phyloP scores from a whole-genome alignment of 768 basidiomycete species.

The Phaeotremella skinneri region DNA sequence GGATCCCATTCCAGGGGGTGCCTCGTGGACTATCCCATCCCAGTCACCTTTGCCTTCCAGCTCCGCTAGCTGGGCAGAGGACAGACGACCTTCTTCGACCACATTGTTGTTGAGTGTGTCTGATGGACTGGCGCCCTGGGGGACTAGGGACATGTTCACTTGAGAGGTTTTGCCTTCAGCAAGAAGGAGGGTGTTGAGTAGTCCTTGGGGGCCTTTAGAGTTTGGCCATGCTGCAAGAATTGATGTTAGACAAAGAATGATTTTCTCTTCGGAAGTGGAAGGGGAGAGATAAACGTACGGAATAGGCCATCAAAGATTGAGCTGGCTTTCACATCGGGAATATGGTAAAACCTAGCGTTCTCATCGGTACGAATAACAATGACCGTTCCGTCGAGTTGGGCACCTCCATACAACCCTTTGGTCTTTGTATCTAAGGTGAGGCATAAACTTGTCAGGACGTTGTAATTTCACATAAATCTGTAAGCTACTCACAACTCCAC shows the following conservation, averaged over 20 bases:
- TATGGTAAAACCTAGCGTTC: background rate
- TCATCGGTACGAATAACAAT: slow-evolving; percentile 1
- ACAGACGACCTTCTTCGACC: slow-evolving; percentile 2
- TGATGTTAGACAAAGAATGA: no score
- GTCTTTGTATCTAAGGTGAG: background rate
- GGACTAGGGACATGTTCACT: slow-evolving; percentile 1
- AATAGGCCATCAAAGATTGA: background rate
- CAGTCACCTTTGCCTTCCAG: background rate
- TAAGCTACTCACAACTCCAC: slow-evolving; percentile 5
- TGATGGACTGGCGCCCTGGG: background rate
- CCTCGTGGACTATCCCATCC: background rate
- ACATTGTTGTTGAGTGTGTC: background rate
- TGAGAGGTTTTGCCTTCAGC: slow-evolving; percentile 1
- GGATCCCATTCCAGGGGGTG: slow-evolving; percentile 1
- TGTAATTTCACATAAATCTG: background rate
- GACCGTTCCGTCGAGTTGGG: background rate
- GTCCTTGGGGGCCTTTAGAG: background rate
- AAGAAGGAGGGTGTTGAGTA: background rate
- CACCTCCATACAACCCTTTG: background rate
- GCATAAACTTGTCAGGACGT: background rate
- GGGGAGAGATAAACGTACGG: background rate
- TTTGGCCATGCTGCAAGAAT: background rate
- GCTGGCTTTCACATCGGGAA: background rate
- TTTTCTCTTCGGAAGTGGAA: no score
- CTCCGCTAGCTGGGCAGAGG: background rate